phyloP scores from a whole-genome alignment of 768 basidiomycete species.

The Hypholoma fasciculare region DNA sequence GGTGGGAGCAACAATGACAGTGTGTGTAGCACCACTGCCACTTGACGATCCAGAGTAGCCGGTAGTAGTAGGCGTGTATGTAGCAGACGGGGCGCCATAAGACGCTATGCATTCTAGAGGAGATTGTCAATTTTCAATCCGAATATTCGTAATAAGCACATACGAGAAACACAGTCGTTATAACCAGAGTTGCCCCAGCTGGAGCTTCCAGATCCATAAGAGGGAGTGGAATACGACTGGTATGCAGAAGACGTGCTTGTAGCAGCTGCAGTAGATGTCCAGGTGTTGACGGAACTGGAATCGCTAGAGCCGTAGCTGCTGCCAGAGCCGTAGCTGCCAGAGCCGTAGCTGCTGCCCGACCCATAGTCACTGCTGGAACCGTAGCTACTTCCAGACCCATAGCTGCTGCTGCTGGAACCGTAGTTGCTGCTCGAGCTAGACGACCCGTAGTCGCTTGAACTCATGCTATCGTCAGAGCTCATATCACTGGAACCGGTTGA shows the following conservation, averaged over 20 bases:
- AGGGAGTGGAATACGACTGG: constrained; percentile 37
- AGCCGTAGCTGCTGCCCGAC: constrained; percentile 17
- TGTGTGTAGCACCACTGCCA: constrained; percentile 64
- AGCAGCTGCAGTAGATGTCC: constrained; percentile 7
- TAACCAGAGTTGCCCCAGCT: constrained; percentile 61
- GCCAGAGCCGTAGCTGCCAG: constrained; percentile 19
- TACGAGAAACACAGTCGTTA: constrained; percentile 71
- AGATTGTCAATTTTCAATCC: neutral
- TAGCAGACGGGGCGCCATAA: constrained; percentile 43
- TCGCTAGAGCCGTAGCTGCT: constrained; percentile 12
- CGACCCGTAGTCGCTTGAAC: constrained; percentile 15
- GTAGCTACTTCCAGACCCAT: constrained; percentile 3
- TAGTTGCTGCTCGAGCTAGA: constrained; percentile 16
- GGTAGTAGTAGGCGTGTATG: constrained; percentile 25
- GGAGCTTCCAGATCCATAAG: constrained; percentile 63
- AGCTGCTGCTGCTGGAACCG: neutral
- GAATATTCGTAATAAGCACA: constrained; percentile 23
- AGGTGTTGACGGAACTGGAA: constrained; percentile 2
- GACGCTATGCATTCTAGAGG: constrained; percentile 62
- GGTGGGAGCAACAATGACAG: constrained; percentile 76
- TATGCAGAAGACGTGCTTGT: constrained; percentile 17
- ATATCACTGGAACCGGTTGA: constrained; percentile 3
- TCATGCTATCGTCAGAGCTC: constrained; percentile 4
- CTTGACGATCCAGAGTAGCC: constrained; percentile 26
- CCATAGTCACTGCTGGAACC: constrained; percentile 15